Percentiles rank a stretch among this genome's conserved stretches.
phyloP scores from a whole-genome alignment of 2,329 filamentous ascomycete species.

The Aspergillus sp. region DNA sequence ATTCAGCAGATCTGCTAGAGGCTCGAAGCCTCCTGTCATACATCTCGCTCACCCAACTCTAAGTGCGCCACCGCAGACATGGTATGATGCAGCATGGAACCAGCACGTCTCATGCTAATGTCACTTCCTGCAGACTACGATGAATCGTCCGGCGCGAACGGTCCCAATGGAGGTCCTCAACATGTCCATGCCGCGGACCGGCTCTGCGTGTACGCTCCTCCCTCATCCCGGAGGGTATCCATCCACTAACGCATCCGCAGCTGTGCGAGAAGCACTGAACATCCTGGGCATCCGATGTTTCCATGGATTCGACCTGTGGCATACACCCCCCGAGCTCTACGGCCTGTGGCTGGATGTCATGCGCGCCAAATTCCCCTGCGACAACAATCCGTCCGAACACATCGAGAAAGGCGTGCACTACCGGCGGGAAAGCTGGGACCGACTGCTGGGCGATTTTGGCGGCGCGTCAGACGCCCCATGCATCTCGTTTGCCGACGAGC shows the following conservation, averaged over 20 bases:
- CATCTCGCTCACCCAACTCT: no score
- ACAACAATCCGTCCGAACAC: no score
- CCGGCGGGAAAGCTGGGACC: constrained; percentile 5
- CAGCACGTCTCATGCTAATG: no score
- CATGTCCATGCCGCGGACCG: constrained; percentile 3
- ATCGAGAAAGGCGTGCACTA: constrained; percentile 42
- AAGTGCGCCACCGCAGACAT: no score
- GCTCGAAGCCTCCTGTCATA: no score
- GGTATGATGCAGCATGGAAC: no score
- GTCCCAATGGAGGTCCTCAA: constrained; percentile 2
- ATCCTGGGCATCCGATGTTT: constrained; percentile 9
- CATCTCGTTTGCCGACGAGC: constrained; percentile 18
- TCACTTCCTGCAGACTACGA: no score
- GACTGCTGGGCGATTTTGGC: constrained; percentile 9
- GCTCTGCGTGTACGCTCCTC: constrained; percentile 4
- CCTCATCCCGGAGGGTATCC: no score
- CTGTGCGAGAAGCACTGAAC: constrained; percentile 11
- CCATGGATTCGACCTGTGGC: constrained; percentile 8
- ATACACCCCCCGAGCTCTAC: constrained; percentile 16
- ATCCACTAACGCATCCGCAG: not conserved
- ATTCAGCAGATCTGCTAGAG: no score
- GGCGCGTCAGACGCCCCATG: constrained; percentile 15
- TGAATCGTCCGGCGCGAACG: not conserved
- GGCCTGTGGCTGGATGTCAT: constrained; percentile 61
- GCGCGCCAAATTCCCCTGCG: constrained; percentile 50